Conservation (phyloP, 345 rosid species). For the Pugionium cornutum region DNA sequence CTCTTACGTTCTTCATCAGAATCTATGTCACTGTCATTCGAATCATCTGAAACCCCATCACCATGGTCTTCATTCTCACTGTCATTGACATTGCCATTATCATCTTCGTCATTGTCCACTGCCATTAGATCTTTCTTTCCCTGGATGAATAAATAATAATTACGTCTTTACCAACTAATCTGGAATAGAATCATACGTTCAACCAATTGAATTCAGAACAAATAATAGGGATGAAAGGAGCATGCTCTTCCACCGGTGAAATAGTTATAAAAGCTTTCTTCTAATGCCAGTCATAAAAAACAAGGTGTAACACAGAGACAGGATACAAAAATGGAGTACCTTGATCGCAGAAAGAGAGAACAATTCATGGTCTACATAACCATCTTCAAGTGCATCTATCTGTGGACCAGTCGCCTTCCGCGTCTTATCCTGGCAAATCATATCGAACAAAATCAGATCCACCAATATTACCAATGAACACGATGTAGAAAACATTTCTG, state of each 20-base stretch:
- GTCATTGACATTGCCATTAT: slow-evolving; percentile 44
- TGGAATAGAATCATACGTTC: slow-evolving; percentile 6
- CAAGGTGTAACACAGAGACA: neutral
- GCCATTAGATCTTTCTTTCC: slow-evolving; percentile 85
- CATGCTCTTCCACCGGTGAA: neutral
- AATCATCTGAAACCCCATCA: slow-evolving; percentile 45
- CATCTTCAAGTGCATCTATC: slow-evolving; percentile 83
- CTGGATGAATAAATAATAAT: slow-evolving; percentile 41
- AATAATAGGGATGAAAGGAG: neutral
- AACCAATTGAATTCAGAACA: neutral
- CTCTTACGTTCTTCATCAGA: slow-evolving; percentile 79
- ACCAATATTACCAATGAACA: neutral
- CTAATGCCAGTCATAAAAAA: neutral
- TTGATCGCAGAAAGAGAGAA: slow-evolving; percentile 91
- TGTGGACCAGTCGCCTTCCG: slow-evolving; percentile 82
- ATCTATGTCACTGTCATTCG: slow-evolving; percentile 62
- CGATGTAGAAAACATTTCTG: neutral
- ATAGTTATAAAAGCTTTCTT: slow-evolving; percentile 4
- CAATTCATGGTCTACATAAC: slow-evolving; percentile 69
- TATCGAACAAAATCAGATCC: slow-evolving; percentile 5
- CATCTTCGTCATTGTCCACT: slow-evolving; percentile 63
- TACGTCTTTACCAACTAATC: neutral
- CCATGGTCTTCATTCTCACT: slow-evolving; percentile 57
- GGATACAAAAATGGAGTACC: slow-evolving; percentile 45
- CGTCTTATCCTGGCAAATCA: slow-evolving; percentile 63